These are phyloP conservation scores for Debaryomyces sp. DNA, from an alignment of 1,139 yeast genomes.

Conservation along the genomic window DNA sequence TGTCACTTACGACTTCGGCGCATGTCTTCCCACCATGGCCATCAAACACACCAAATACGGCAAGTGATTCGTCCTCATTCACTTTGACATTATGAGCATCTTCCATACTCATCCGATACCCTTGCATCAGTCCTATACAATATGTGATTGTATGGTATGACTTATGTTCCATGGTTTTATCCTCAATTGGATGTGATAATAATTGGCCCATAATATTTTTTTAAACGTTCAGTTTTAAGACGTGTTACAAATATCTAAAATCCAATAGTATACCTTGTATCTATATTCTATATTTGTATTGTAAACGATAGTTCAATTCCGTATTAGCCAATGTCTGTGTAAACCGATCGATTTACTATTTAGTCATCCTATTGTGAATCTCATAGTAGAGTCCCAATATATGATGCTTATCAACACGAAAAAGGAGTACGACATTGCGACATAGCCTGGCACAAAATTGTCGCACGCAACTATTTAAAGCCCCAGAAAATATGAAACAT, in stretches of 20 bases:
- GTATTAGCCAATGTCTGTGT: not conserved
- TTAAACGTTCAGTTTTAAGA: not conserved
- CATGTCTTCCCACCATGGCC: slow-evolving; percentile 78
- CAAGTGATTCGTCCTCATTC: slow-evolving; percentile 47
- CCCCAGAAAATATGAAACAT: not conserved
- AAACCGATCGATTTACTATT: not conserved
- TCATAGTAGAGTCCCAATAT: not conserved
- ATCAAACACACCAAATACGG: slow-evolving; percentile 74
- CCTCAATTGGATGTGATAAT: slow-evolving; percentile 75
- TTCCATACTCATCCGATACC: slow-evolving; percentile 75
- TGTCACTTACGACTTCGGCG: slow-evolving; percentile 56
- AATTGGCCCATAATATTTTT: slow-evolving; percentile 63
- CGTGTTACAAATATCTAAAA: not conserved
- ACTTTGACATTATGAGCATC: slow-evolving; percentile 64
- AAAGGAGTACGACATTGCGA: slow-evolving; percentile 4
- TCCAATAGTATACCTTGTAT: not conserved
- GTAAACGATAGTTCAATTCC: not conserved
- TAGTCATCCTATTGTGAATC: not conserved
- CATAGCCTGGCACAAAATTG: not conserved
- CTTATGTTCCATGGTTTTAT: slow-evolving; percentile 55
- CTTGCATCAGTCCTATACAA: slow-evolving; percentile 78
- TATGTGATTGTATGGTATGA: slow-evolving; percentile 52
- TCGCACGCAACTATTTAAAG: slow-evolving; percentile 4
- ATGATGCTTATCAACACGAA: slow-evolving; percentile 5
- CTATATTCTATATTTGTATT: not conserved